Conservation (phyloP, 1,139 yeast species). For the Pichia sorboxylosa region DNA sequence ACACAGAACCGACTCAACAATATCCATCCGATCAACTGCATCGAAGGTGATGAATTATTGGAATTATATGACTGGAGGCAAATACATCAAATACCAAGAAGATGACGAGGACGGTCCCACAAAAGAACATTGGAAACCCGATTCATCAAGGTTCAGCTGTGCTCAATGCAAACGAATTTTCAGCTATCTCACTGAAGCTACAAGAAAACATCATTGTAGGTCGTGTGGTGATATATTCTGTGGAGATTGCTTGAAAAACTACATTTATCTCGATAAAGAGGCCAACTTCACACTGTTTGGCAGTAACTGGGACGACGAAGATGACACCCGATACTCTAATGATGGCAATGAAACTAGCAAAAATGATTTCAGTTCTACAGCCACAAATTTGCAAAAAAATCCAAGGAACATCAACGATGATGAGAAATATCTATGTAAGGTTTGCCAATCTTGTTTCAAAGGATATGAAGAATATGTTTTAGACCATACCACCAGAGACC, state of each 20-base stretch:
- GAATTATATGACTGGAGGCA: constrained; percentile 15
- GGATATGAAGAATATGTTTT: constrained; percentile 47
- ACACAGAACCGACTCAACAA: constrained; percentile 13
- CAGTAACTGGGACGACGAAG: constrained; percentile 11
- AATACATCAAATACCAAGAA: neutral
- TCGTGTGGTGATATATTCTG: constrained; percentile 90
- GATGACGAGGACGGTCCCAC: constrained; percentile 35
- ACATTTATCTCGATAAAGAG: constrained; percentile 47
- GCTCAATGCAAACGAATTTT: constrained; percentile 56
- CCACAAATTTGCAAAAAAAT: neutral
- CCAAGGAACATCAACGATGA: constrained; percentile 40
- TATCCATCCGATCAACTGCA: constrained; percentile 17
- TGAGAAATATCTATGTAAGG: constrained; percentile 44
- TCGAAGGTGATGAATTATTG: constrained; percentile 21
- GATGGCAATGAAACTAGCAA: neutral
- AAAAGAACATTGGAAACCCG: constrained; percentile 70
- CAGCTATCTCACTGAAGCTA: constrained; percentile 48
- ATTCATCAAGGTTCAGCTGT: constrained; percentile 51
- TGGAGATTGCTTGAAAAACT: constrained; percentile 50
- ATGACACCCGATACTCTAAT: neutral
- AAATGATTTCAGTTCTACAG: constrained; percentile 1
- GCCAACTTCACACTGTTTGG: constrained; percentile 66
- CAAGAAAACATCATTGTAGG: constrained; percentile 84
- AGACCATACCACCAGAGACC: constrained; percentile 24
- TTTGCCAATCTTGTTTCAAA: constrained; percentile 63